Base-by-base conservation (phyloP, 495 filamentous ascomycete species). In the Evernia prunastri region DNA sequence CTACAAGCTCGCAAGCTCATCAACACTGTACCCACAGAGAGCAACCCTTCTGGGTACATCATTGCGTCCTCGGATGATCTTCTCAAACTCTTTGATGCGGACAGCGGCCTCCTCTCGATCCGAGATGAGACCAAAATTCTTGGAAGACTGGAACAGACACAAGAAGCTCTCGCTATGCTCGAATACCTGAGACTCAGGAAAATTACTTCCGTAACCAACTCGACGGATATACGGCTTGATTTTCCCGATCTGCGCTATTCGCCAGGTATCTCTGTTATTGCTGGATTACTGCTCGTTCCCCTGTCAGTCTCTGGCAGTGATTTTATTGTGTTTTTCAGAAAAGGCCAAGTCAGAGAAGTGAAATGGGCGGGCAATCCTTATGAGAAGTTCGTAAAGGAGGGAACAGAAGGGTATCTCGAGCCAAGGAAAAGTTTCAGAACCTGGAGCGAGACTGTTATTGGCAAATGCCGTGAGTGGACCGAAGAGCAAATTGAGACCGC, bases 301-400 rank as follows among this genome's bases (percentile, higher is more conserved):
- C 74, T 97, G 0, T 92, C 89, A 18, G 76, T 84, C 12, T 84
- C 84, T 53, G 92, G 92, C 13, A 75, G 73, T 43, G 92, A 97
- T 67, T 96, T 96, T 69, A 96, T 97, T 49, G 89, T 92, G 0
- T 96, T 97, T 69, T 96, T 96, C 75, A 84, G 92, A 8, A 89
- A 83, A 64, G 86, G 90, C 2, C 89, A 93, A 66, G 66, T 88
- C 17, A 86, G 81, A 56, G 86, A 94, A 68, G 90, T 96, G 9
- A 90, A 87, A 72, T 96, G 92, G 92, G 93, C 91, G 1, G 92
- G 93, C 2, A 97, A 97, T 72, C 92, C 92, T 0, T 92, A 97
- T 69, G 90, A 93, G 56, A 93, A 92, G 67, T 84, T 77, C 36
- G 73, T 88, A 62, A 83, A 80, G 69, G 79, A 84, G 67, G 89